Conservation (phyloP, 2,329 filamentous ascomycete species). For the Aspergillus sp. region DNA sequence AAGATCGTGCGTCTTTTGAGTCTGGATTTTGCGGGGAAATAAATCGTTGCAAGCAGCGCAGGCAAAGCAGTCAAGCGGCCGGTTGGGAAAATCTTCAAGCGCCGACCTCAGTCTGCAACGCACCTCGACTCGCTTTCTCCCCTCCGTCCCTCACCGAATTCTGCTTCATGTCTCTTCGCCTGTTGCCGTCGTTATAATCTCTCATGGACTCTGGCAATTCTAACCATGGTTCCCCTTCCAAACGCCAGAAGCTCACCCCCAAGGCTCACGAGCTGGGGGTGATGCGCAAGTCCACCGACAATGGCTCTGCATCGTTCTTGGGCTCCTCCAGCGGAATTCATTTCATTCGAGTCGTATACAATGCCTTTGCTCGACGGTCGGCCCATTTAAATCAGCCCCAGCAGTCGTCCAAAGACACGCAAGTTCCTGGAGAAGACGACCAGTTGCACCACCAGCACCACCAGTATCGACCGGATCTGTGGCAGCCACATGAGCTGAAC, state of each 20-base stretch:
- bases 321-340: slow-evolving; percentile 61
- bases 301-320: slow-evolving; percentile 54
- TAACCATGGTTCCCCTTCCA: slow-evolving; percentile 20
- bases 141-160: neutral
- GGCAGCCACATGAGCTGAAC: slow-evolving; percentile 36
- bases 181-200: neutral
- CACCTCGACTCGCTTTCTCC: neutral
- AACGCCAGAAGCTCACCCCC: slow-evolving; percentile 28
- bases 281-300: slow-evolving; percentile 52
- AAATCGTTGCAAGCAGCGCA: neutral
- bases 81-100: slow-evolving; percentile 6
- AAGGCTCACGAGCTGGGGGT: slow-evolving; percentile 46
- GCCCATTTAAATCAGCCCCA: slow-evolving; percentile 28
- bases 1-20: neutral
- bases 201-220: slow-evolving; percentile 9
- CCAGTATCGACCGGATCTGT: slow-evolving; percentile 11
- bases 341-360: slow-evolving; percentile 57
- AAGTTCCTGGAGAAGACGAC: slow-evolving; percentile 59
- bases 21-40: slow-evolving; percentile 3
- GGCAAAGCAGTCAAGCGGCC: neutral
- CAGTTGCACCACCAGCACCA: slow-evolving; percentile 33
- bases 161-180: neutral
- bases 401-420: slow-evolving; percentile 40
- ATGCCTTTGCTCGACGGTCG: slow-evolving; percentile 44
- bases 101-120: neutral